Evolutionary conservation across 2,329 filamentous ascomycete genomes (phyloP).

Genomic region (Penicillium occitanis): DNA sequence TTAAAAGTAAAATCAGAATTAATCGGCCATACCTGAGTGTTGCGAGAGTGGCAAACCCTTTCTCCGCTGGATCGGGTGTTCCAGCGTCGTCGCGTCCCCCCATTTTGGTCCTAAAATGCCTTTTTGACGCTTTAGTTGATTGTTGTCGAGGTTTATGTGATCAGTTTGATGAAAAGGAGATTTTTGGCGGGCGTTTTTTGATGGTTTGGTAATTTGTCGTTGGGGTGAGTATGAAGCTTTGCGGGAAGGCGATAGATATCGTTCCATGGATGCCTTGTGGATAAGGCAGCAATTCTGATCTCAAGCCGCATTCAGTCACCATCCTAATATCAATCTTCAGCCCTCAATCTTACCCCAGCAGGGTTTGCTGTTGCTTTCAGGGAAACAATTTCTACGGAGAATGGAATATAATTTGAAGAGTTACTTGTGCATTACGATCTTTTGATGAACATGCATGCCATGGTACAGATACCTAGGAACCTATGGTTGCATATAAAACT

Average conservation of each 20-base stretch:
- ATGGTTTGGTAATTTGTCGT: background rate
- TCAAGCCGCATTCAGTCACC: constrained; percentile 10
- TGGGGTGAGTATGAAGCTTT: constrained; percentile 12
- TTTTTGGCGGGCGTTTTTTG: background rate
- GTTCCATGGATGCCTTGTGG: background rate
- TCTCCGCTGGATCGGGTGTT: constrained; percentile 65
- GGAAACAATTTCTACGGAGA: background rate
- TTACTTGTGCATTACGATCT: background rate
- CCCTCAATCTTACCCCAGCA: background rate
- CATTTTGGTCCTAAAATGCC: constrained; percentile 42
- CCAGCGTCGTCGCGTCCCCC: constrained; percentile 57
- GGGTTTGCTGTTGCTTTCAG: background rate
- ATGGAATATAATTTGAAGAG: background rate
- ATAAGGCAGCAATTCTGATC: constrained; percentile 6
- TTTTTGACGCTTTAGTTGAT: background rate
- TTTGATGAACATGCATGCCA: background rate
- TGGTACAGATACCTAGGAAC: background rate
- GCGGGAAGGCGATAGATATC: constrained; percentile 7
- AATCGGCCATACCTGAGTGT: constrained; percentile 66
- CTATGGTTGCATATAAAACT: background rate
- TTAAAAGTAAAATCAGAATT: background rate
- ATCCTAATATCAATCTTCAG: constrained; percentile 4
- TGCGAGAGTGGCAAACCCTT: constrained; percentile 78
- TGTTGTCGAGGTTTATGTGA: background rate
- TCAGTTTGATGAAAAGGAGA: background rate